Evolutionary conservation across 108 stramenopile species (phyloP).

Genomic region (Skeletonema menzelii): DNA sequence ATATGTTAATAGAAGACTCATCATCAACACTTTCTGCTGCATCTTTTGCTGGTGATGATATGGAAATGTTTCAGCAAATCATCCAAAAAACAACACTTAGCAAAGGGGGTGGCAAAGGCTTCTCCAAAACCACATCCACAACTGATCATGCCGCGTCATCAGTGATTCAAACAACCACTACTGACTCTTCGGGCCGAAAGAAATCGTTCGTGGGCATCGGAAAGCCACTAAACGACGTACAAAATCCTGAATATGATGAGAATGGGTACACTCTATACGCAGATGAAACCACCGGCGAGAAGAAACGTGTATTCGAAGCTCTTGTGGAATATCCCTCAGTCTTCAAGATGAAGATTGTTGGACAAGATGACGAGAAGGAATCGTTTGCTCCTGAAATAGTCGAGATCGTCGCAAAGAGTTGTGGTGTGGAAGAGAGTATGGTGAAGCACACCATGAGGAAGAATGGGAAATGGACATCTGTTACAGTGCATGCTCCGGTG

Average conservation of each 20-base stretch:
- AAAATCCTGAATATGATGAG: constrained; percentile 84
- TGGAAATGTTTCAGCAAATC: constrained; percentile 43
- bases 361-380: constrained; percentile 63
- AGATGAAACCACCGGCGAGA: constrained; percentile 81
- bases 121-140: constrained; percentile 29
- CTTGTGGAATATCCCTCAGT: constrained; percentile 89
- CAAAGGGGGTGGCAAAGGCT: constrained; percentile 19
- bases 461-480: constrained; percentile 85
- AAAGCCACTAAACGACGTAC: constrained; percentile 69
- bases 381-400: constrained; percentile 81
- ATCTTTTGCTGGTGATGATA: constrained; percentile 2
- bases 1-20: background rate
- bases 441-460: constrained; percentile 53
- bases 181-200: constrained; percentile 26
- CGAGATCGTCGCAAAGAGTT: constrained; percentile 72
- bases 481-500: constrained; percentile 83
- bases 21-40: constrained; percentile 2
- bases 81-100: constrained; percentile 28
- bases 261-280: constrained; percentile 90
- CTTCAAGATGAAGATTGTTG: constrained; percentile 89
- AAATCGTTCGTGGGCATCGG: constrained; percentile 73
- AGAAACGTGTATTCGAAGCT: constrained; percentile 88
- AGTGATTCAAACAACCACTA: constrained; percentile 33
- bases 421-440: constrained; percentile 50
- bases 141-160: constrained; percentile 29